Evolutionary conservation across 148 eudicot species (phyloP), one percentile per base, ranked within the genome.

Genomic region (Vaccinium myrtillus): DNA sequence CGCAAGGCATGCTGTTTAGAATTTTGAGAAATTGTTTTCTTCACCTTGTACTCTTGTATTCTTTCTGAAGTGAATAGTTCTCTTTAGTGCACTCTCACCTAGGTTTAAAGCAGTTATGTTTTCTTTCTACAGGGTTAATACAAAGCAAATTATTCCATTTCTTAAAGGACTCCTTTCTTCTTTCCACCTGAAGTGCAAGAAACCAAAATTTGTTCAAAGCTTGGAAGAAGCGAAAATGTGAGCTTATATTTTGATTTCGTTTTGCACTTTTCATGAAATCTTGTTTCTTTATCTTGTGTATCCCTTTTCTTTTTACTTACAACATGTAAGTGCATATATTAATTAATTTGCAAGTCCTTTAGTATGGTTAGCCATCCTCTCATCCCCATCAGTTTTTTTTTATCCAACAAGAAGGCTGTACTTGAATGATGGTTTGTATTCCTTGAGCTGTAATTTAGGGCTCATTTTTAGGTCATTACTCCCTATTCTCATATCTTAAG

Each of bases 181-280:
- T 79, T 94, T 84, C 87, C 98, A 95, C 86, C 87, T 90, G 85
- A 97, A 93, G 88, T 94, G 98, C 94, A 95, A 92, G 91, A 89
- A 95, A 73, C 85, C 96, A 19, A 87, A 87, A 32, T 97, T 97
- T 82, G 82, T 92, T 61, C 90, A 89, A 79, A 89, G 98, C 91
- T 90, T 97, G 91, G 94, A 93, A 86, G 99, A 97, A 92, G 98
- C 98, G 86, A 97, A 91, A 89, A 59, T 78, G 99, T 97, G 85
- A 91, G 94, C 80, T 63, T 79, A 25, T 49, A 1, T 30, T 27
- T 32, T 48, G 21, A 74, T 49, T 23, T 74, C 51, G 8, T 19
- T 39, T 55, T 39, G 59, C 36, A 21, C 53, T 51, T 51, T 2
- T 12, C 7, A 70, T 53, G 50, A 50, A 16, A 65, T 14, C 59